Conservation (phyloP, 2,329 filamentous ascomycete genomes). For the Monilinia laxa region DNA sequence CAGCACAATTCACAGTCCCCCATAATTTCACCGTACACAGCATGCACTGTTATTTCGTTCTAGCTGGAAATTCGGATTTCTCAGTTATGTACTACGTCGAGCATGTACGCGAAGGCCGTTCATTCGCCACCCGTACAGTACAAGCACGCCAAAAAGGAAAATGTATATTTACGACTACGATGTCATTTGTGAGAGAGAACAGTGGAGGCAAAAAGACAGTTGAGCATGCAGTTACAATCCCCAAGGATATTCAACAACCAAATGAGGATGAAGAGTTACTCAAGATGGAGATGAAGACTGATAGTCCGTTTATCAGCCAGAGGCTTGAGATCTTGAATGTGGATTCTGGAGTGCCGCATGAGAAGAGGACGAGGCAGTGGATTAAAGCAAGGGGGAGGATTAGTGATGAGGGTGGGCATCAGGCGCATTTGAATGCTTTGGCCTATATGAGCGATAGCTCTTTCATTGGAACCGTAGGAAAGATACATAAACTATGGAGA, state of each 20-base stretch:
- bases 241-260: conserved; percentile 45
- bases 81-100: conserved; percentile 96
- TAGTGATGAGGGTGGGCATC: conserved; percentile 67
- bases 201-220: conserved; percentile 55
- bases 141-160: conserved; percentile 85
- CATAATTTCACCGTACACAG: conserved; percentile 81
- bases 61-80: conserved; percentile 80
- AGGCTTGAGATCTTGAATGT: conserved; percentile 57
- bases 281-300: conserved; percentile 33
- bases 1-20: conserved; percentile 85
- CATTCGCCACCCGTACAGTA: conserved; percentile 91
- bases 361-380: conserved; percentile 72
- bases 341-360: conserved; percentile 53
- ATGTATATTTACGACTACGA: conserved; percentile 92
- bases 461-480: conserved; percentile 86
- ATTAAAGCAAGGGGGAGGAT: conserved; percentile 73
- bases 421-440: conserved; percentile 81
- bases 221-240: conserved; percentile 64
- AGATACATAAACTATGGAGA: conserved; percentile 77
- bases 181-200: conserved; percentile 76
- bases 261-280: conserved; percentile 46
- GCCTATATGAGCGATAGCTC: conserved; percentile 92
- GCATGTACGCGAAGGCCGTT: conserved; percentile 83
- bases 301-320: conserved; percentile 57
- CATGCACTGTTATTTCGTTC: conserved; percentile 99